phyloP scores from a whole-genome alignment of 306 rosid species.

The Medicago ruthenica region DNA sequence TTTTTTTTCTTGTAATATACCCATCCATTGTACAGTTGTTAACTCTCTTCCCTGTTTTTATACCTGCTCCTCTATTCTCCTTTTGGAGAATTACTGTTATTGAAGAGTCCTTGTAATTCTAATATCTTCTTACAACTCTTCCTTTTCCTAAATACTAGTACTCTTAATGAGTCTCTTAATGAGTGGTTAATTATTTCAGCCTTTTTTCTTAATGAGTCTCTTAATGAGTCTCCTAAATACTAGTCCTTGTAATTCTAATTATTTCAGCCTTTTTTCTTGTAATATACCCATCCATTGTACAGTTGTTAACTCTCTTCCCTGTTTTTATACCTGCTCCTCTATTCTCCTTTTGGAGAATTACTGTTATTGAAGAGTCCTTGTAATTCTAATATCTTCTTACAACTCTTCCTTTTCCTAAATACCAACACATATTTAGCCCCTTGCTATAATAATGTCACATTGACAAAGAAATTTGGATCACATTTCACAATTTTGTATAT shows the following conservation, averaged over 20 bases:
- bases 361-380: constrained; percentile 7
- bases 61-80: background rate
- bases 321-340: background rate
- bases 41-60: background rate
- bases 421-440: background rate
- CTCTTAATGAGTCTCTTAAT: background rate
- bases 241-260: too few species aligned
- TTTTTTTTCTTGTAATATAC: too few species aligned
- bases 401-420: background rate
- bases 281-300: too few species aligned
- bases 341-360: background rate
- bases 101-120: background rate
- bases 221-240: too few species aligned
- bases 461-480: constrained; percentile 22
- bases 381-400: background rate
- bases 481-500: constrained; percentile 13
- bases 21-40: too few species aligned
- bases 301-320: background rate
- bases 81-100: background rate
- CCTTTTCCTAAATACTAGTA: constrained; percentile 1
- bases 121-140: background rate
- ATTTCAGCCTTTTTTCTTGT: too few species aligned
- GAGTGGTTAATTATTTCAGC: too few species aligned
- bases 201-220: too few species aligned
- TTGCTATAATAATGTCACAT: constrained; percentile 15